These are phyloP conservation scores for Xerocomellus dryophilus DNA, from an alignment of 768 basidiomycete species.

Conservation along the genomic window DNA sequence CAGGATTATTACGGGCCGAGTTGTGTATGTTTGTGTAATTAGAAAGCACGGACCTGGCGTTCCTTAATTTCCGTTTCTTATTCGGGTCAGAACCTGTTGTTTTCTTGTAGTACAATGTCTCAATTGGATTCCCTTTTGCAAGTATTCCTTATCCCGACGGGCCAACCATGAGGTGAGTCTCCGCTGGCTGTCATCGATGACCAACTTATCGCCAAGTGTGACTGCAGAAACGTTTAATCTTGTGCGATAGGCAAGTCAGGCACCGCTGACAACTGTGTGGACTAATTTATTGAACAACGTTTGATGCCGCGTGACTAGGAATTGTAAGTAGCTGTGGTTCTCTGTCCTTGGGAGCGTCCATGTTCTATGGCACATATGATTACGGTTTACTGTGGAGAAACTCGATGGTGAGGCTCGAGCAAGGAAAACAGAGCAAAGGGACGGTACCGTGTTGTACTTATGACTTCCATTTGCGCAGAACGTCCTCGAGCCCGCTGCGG, in stretches of 20 bases:
- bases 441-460: constrained; percentile 4
- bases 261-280: background rate
- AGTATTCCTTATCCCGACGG: background rate
- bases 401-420: constrained; percentile 3
- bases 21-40: constrained; percentile 10
- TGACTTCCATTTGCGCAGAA: constrained; percentile 24
- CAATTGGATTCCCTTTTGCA: background rate
- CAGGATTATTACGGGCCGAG: constrained; percentile 17
- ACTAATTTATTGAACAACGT: constrained; percentile 1
- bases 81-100: constrained; percentile 4
- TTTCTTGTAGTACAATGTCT: constrained; percentile 8
- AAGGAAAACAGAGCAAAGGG: background rate
- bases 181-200: background rate
- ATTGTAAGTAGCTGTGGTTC: background rate
- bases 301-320: background rate
- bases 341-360: background rate
- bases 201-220: background rate
- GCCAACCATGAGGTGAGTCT: constrained; percentile 14
- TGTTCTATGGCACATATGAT: background rate
- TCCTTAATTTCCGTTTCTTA: constrained; percentile 13
- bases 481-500: constrained; percentile 22
- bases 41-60: constrained; percentile 11
- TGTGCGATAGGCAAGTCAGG: background rate
- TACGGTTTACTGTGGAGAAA: background rate
- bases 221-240: background rate